phyloP scores from a whole-genome alignment of 192 early-diverging fungal species.

The Umbelopsis ramanniana region DNA sequence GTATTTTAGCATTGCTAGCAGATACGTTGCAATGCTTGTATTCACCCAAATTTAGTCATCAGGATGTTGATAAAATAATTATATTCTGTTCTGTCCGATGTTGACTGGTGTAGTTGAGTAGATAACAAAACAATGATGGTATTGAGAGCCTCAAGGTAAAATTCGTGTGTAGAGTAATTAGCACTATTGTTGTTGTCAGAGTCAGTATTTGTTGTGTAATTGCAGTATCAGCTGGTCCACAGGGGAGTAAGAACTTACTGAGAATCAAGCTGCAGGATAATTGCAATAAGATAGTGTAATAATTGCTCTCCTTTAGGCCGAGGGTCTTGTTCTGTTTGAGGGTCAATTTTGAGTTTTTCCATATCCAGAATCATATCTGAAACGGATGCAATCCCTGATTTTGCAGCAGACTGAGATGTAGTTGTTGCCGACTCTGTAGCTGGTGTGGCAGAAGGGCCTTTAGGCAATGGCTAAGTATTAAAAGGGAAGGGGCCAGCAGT shows the following conservation, averaged over 20 bases:
- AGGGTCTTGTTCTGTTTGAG: slow-evolving; percentile 43
- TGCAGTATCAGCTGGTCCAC: background rate
- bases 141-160: slow-evolving; percentile 70
- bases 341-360: slow-evolving; percentile 49
- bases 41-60: slow-evolving; percentile 60
- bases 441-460: background rate
- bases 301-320: slow-evolving; percentile 61
- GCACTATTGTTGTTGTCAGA: slow-evolving; percentile 33
- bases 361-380: slow-evolving; percentile 40
- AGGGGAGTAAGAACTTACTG: slow-evolving; percentile 41
- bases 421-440: background rate
- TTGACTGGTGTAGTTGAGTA: slow-evolving; percentile 58
- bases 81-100: slow-evolving; percentile 41
- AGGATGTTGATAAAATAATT: slow-evolving; percentile 73
- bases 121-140: slow-evolving; percentile 64
- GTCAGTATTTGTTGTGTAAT: background rate
- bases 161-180: slow-evolving; percentile 61
- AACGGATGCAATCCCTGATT: slow-evolving; percentile 28
- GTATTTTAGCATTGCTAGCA: too few species aligned
- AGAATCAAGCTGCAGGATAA: slow-evolving; percentile 60
- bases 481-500: background rate
- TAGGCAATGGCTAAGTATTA: background rate
- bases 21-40: background rate
- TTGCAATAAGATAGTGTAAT: slow-evolving; percentile 54
- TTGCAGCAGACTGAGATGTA: background rate